Conservation (phyloP, 495 filamentous ascomycete genomes). For the Xylaria castorea region DNA sequence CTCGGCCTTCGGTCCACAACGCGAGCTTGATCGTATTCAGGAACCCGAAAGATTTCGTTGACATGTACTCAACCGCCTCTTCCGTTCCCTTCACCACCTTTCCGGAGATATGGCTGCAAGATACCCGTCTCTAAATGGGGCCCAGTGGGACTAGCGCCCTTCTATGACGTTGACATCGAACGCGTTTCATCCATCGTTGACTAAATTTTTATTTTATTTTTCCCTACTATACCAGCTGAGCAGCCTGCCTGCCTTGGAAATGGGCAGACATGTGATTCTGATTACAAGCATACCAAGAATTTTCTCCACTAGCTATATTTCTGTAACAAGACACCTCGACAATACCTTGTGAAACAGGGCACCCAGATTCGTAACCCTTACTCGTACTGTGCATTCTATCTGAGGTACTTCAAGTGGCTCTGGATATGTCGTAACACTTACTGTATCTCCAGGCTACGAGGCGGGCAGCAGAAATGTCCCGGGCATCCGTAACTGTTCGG, state of each 20-base stretch:
- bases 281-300: background rate
- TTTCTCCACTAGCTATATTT: background rate
- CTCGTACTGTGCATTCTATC: slow-evolving; percentile 22
- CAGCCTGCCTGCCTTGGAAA: slow-evolving; percentile 4
- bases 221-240: background rate
- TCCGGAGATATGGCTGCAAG: background rate
- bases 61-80: slow-evolving; percentile 4
- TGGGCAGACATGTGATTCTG: background rate
- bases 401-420: slow-evolving; percentile 14
- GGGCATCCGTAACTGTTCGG: background rate
- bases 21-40: slow-evolving; percentile 12
- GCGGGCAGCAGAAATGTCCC: background rate
- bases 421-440: background rate
- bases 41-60: slow-evolving; percentile 10
- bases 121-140: slow-evolving; percentile 10
- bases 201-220: background rate
- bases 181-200: slow-evolving; percentile 3
- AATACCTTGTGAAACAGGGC: background rate
- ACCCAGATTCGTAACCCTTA: background rate
- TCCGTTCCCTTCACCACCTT: background rate
- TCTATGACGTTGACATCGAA: slow-evolving; percentile 21
- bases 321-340: background rate
- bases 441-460: background rate
- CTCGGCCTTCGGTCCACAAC: slow-evolving; percentile 10
- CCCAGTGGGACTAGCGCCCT: slow-evolving; percentile 14